Evolutionary conservation across 2,329 filamentous ascomycete genomes (phyloP).

Genomic region (Madurella mycetomatis): DNA sequence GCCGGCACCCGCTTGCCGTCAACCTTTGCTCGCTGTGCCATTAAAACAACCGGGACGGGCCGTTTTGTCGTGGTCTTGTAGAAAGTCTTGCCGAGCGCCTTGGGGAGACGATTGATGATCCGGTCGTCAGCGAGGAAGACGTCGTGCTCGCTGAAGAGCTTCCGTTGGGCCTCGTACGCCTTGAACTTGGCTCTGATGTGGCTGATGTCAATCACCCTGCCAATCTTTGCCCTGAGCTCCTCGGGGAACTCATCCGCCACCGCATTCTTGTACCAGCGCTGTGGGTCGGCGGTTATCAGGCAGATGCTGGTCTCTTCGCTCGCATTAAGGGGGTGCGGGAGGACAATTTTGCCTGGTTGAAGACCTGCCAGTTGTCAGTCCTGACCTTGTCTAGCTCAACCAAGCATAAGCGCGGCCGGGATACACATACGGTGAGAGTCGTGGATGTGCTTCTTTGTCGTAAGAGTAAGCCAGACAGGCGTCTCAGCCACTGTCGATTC

Average conservation of each 20-base stretch:
- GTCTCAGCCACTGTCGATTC: conserved; percentile 40
- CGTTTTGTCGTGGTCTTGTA: conserved; percentile 80
- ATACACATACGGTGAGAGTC: conserved; percentile 50
- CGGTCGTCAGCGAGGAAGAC: conserved; percentile 91
- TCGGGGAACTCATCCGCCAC: conserved; percentile 63
- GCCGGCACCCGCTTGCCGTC: conserved; percentile 56
- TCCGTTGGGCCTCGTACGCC: conserved; percentile 80
- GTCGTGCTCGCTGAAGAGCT: conserved; percentile 81
- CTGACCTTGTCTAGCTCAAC: background rate
- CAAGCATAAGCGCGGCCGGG: background rate
- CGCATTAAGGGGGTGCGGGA: conserved; percentile 72
- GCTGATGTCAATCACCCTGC: conserved; percentile 71
- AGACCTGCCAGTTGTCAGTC: conserved; percentile 37
- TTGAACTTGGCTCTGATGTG: conserved; percentile 82
- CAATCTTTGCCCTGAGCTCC: conserved; percentile 62
- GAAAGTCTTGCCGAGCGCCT: conserved; percentile 83
- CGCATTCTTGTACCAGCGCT: conserved; percentile 90
- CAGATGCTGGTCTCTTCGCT: conserved; percentile 68
- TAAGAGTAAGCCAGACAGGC: conserved; percentile 59
- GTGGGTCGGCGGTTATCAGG: conserved; percentile 65
- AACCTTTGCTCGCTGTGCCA: conserved; percentile 55
- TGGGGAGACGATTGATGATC: conserved; percentile 69
- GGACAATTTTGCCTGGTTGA: conserved; percentile 75
- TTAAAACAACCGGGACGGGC: conserved; percentile 76
- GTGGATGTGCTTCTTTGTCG: conserved; percentile 61